phyloP scores from a whole-genome alignment of 176 grass and related monocot species.

The barley (Hordeum vulgare) region MorexV3_pseudomolecules_assembly NC_058522.1:563501017-563501516 shows the following conservation, averaged over 20 bases:
- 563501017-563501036: conserved; percentile 76
- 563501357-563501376: background rate
- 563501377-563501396: background rate
- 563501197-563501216: conserved; percentile 68
- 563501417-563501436: background rate
- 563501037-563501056: conserved; percentile 97
- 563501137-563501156: conserved; percentile 99
- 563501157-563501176: conserved; percentile 95
- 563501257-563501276: conserved; percentile 96
- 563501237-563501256: conserved; percentile 77
- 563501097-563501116: conserved; percentile 2
- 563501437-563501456: background rate
- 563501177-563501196: conserved; percentile 88
- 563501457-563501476: background rate
- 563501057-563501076: conserved; percentile 50
- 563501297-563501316: background rate
- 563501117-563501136: conserved; percentile 9
- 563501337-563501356: background rate
- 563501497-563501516: background rate
- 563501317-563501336: background rate
- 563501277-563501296: conserved; percentile 7
- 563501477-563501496: background rate
- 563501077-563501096: conserved; percentile 31
- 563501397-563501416: background rate
- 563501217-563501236: conserved; percentile 77